These are phyloP conservation scores for Tetrapisispora namnaoensis DNA, from an alignment of 805 yeast species.

Conservation along the genomic window DNA sequence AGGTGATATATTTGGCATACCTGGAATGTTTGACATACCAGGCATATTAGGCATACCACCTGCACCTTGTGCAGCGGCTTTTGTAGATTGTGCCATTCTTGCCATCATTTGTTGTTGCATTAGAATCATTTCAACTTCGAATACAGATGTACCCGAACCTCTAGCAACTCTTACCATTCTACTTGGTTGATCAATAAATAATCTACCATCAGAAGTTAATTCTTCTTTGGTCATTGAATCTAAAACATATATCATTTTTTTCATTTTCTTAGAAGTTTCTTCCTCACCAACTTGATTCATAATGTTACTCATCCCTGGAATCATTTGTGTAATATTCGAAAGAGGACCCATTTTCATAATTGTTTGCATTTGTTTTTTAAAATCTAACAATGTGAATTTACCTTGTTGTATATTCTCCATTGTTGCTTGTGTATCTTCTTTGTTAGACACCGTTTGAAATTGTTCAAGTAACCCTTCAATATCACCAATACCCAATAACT, in stretches of 20 bases:
- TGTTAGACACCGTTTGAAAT: slow-evolving; percentile 60
- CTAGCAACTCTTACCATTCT: slow-evolving; percentile 85
- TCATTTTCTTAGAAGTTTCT: slow-evolving; percentile 75
- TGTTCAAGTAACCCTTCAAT: slow-evolving; percentile 90
- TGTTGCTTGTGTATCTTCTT: slow-evolving; percentile 80
- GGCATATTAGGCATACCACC: slow-evolving; percentile 39
- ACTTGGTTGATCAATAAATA: slow-evolving; percentile 71
- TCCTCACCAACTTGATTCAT: slow-evolving; percentile 86
- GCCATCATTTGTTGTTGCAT: slow-evolving; percentile 94
- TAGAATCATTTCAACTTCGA: slow-evolving; percentile 87
- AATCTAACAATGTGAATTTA: slow-evolving; percentile 80
- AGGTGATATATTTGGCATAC: slow-evolving; percentile 36
- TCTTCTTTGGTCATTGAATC: slow-evolving; percentile 94
- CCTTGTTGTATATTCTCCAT: slow-evolving; percentile 92
- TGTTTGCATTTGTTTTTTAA: slow-evolving; percentile 90
- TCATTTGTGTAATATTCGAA: slow-evolving; percentile 88
- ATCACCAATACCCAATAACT: slow-evolving; percentile 90
- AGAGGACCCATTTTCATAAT: slow-evolving; percentile 95
- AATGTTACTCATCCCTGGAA: slow-evolving; percentile 84
- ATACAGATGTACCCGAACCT: slow-evolving; percentile 87
- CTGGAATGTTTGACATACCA: slow-evolving; percentile 46
- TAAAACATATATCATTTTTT: slow-evolving; percentile 81
- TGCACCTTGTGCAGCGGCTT: slow-evolving; percentile 35
- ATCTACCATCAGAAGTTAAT: slow-evolving; percentile 78
- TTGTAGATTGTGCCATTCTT: slow-evolving; percentile 70